A percentile compares a stretch with the other conserved stretches of the same genome.
Evolutionary conservation across 192 early-diverging fungal species (phyloP).

Genomic region (Gamsiella multidivaricata): DNA sequence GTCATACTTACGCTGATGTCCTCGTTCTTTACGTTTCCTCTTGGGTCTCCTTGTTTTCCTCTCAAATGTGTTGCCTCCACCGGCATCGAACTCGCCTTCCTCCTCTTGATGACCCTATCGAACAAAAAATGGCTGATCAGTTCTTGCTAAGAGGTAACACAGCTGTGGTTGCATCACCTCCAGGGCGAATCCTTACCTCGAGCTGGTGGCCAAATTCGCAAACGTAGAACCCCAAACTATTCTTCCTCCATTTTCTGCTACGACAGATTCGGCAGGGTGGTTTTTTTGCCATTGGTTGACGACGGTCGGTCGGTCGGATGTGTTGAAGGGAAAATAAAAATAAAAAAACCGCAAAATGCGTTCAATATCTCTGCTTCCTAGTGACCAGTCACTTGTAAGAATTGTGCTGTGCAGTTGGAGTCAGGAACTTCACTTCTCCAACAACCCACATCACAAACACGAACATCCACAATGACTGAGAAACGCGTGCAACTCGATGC

Average conservation of each 20-base stretch:
- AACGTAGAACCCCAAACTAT: conserved; percentile 23
- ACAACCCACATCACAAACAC: not conserved
- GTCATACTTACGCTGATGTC: not conserved
- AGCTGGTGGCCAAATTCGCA: conserved; percentile 37
- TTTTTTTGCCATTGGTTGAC: conserved; percentile 9
- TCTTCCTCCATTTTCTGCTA: conserved; percentile 28
- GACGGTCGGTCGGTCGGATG: not conserved
- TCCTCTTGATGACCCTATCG: conserved; percentile 43
- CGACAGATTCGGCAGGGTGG: conserved; percentile 29
- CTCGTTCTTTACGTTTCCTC: not conserved
- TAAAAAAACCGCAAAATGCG: not conserved
- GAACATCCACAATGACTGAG: conserved; percentile 21
- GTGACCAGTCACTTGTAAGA: not conserved
- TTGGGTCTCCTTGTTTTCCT: conserved; percentile 4
- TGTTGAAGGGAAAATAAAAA: not conserved
- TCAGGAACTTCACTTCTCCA: not conserved
- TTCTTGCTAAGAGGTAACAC: not conserved
- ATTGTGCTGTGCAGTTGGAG: not conserved
- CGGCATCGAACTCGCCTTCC: conserved; percentile 26
- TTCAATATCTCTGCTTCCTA: too few relatives aligned
- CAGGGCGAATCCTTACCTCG: conserved; percentile 15
- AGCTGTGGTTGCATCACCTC: not conserved
- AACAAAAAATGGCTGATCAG: not conserved
- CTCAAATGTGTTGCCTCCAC: not conserved
- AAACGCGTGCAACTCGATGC: conserved; percentile 39